These are phyloP conservation scores for Arctium minus DNA, from an alignment of 129 eudicot species.

Conservation along the genomic window DNA sequence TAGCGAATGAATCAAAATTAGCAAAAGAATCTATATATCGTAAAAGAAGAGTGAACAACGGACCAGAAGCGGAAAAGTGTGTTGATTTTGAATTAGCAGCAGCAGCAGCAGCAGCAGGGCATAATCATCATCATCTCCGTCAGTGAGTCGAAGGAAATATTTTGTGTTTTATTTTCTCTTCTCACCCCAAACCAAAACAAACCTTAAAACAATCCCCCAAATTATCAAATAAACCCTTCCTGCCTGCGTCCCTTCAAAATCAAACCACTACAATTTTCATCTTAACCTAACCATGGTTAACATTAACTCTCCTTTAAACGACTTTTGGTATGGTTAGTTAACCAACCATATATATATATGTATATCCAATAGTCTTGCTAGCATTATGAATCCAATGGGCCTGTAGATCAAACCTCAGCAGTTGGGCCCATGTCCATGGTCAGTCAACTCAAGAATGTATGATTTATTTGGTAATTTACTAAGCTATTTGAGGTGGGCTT, in stretches of 20 bases:
- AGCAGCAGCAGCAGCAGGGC: neutral
- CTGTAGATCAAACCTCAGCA: no score
- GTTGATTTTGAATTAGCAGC: constrained; percentile 4
- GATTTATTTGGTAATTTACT: no score
- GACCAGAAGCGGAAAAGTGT: constrained; percentile 15
- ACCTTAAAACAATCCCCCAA: constrained; percentile 6
- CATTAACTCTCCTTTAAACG: neutral
- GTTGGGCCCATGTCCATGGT: no score
- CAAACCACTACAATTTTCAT: neutral
- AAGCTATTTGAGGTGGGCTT: no score
- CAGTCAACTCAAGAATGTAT: no score
- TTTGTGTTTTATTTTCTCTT: constrained; percentile 20
- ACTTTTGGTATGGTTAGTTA: neutral
- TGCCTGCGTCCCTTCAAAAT: neutral
- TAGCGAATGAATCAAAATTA: neutral
- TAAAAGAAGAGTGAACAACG: constrained; percentile 10
- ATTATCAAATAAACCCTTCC: neutral
- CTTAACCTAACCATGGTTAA: constrained; percentile 21
- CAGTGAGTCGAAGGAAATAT: constrained; percentile 9
- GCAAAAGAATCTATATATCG: neutral
- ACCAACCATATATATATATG: no score
- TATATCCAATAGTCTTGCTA: no score
- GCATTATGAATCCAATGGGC: no score
- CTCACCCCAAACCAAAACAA: neutral
- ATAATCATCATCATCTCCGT: constrained; percentile 9